phyloP scores from a whole-genome alignment of 1,284 basidiomycete genomes.

The Neolentinus lepideus region DNA sequence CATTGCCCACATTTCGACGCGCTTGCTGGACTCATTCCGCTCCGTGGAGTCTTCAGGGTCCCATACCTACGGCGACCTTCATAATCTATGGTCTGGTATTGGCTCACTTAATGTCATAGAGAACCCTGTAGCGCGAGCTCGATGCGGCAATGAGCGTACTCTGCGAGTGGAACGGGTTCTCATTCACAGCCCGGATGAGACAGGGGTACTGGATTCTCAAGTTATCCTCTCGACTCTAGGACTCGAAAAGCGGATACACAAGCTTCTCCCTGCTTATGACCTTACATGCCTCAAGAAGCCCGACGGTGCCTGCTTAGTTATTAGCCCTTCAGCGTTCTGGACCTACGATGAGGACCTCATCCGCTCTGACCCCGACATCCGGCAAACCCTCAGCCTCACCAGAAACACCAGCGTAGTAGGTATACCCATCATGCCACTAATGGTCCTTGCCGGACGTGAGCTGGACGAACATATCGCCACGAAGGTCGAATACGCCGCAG shows the following conservation, averaged over 20 bases:
- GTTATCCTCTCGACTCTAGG: constrained; percentile 57
- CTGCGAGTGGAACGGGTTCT: constrained; percentile 75
- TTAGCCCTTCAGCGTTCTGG: constrained; percentile 76
- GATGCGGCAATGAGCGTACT: constrained; percentile 66
- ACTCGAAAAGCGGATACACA: constrained; percentile 51
- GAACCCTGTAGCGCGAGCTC: constrained; percentile 64
- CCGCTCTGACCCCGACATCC: constrained; percentile 45
- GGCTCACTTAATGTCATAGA: constrained; percentile 53
- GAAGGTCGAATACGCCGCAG: constrained; percentile 56
- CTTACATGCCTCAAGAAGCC: constrained; percentile 43
- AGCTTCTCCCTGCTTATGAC: constrained; percentile 32
- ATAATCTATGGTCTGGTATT: constrained; percentile 62
- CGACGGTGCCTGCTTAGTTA: constrained; percentile 51
- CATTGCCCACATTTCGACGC: constrained; percentile 46
- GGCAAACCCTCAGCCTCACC: constrained; percentile 45
- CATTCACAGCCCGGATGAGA: constrained; percentile 49
- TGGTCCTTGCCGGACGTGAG: constrained; percentile 70
- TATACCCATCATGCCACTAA: constrained; percentile 56
- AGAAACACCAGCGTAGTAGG: constrained; percentile 50
- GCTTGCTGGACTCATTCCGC: constrained; percentile 55
- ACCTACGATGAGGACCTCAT: constrained; percentile 47
- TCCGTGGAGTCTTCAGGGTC: constrained; percentile 43
- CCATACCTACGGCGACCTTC: constrained; percentile 53
- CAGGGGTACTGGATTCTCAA: constrained; percentile 50
- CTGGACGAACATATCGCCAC: constrained; percentile 40